A percentile compares a stretch with the other conserved stretches of the same genome.
These are phyloP conservation scores for Narthecium ossifragum DNA, from an alignment of 106 monocot species.

Conservation along the genomic window DNA sequence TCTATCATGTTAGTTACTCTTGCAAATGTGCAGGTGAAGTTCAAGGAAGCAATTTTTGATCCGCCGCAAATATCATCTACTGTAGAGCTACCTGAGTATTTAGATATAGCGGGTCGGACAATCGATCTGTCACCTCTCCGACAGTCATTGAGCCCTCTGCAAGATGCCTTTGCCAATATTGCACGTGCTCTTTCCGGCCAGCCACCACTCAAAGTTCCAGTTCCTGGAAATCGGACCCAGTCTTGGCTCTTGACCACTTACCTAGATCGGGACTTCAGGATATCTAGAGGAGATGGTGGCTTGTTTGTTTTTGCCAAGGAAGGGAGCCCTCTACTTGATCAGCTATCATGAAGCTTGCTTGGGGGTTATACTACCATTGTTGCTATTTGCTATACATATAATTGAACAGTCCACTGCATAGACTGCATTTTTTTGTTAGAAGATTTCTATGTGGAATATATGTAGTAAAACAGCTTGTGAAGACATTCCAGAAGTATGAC, in stretches of 20 bases:
- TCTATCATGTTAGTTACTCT: no score
- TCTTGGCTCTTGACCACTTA: conserved; percentile 88
- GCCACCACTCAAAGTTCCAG: conserved; percentile 68
- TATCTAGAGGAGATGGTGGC: conserved; percentile 91
- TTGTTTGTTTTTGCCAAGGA: conserved; percentile 83
- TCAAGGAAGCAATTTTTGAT: conserved; percentile 66
- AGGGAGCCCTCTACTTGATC: conserved; percentile 74
- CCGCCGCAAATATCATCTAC: conserved; percentile 67
- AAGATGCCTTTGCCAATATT: conserved; percentile 46
- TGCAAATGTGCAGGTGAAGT: conserved; percentile 63
- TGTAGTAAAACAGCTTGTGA: no score
- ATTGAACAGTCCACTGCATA: no score
- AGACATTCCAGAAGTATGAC: no score
- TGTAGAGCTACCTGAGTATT: conserved; percentile 44
- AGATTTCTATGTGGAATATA: no score
- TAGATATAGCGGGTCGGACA: conserved; percentile 70
- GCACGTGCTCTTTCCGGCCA: conserved; percentile 60
- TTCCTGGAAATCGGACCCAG: conserved; percentile 45
- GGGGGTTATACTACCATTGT: no score
- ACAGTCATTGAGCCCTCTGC: conserved; percentile 53
- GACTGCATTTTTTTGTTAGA: no score
- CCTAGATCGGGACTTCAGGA: conserved; percentile 79
- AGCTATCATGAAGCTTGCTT: conserved; percentile 35
- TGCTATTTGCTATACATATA: no score
- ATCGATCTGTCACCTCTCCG: conserved; percentile 50